These are phyloP conservation scores for Malus orientalis DNA, from an alignment of 306 rosid genomes.

Conservation along the genomic window DNA sequence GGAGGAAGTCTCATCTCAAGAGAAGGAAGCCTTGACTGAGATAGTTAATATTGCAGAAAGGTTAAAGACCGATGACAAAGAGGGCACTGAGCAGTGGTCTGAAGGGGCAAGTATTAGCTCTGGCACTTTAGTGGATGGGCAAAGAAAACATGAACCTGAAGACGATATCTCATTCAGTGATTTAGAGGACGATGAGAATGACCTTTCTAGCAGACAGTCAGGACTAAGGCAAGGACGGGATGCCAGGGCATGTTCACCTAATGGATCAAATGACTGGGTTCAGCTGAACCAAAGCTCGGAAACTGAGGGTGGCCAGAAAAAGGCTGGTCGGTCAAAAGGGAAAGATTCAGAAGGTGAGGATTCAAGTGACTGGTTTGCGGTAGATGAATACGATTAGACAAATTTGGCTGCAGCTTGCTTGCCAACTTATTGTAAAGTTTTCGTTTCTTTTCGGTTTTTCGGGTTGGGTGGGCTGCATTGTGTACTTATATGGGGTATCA, in stretches of 20 bases:
- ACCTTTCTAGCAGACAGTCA: constrained; percentile 42
- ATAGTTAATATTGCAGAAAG: constrained; percentile 21
- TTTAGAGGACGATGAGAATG: constrained; percentile 50
- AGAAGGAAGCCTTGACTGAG: constrained; percentile 24
- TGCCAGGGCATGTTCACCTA: constrained; percentile 43
- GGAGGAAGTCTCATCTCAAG: constrained; percentile 17
- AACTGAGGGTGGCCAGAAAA: constrained; percentile 24
- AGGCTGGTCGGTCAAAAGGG: constrained; percentile 27
- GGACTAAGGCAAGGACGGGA: constrained; percentile 25
- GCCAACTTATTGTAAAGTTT: constrained; percentile 37
- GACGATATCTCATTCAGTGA: constrained; percentile 81
- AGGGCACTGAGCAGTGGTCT: constrained; percentile 32
- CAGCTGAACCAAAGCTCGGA: constrained; percentile 42
- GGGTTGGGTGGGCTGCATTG: constrained; percentile 9
- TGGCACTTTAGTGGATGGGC: constrained; percentile 28
- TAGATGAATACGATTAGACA: constrained; percentile 57
- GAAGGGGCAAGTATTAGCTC: constrained; percentile 39
- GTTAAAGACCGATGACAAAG: constrained; percentile 40
- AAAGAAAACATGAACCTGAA: constrained; percentile 37
- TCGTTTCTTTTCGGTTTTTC: not conserved
- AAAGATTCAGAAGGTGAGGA: constrained; percentile 75
- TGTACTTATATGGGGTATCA: constrained; percentile 11
- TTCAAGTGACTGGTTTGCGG: constrained; percentile 77
- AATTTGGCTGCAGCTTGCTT: constrained; percentile 4
- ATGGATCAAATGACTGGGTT: constrained; percentile 74